Base-by-base conservation (phyloP, 2,329 filamentous ascomycete genomes). In the Beauveria pseudobassiana region DNA sequence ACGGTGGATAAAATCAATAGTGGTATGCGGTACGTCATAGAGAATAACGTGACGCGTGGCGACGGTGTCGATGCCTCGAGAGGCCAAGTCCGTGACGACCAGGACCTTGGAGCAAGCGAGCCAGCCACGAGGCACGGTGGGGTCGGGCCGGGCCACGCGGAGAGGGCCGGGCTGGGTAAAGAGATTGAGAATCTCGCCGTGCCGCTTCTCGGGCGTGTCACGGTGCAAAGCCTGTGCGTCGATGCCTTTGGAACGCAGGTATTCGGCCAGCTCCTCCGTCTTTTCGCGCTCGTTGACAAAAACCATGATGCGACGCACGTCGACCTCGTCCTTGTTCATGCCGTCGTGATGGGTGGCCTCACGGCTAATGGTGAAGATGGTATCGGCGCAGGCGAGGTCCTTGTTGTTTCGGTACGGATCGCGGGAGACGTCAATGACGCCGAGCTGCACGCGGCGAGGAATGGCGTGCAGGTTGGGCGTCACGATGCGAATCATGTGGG, bases 281-380 rank as follows among this genome's bases (percentile, higher is more conserved):
- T 90, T 91, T 71, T 96, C 92, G 42, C 95, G 89, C 79, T 98
- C 92, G 74, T 98, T 98, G 72, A 98, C 93, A 69, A 98, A 98
- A 3, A 98, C 92, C 62, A 98, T 85, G 69, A 99, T 89, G 64
- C 91, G 89, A 73, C 95, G 95, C 26, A 90, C 82, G 63, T 89
- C 86, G 5, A 87, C 76, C 54, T 81, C 78, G 46, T 78, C 82
- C 59, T 83, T 81, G 30, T 78, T 75, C 28, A 76, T 71, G 5
- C 83, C 82, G 61, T 88, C 84, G 64, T 87, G 80, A 28, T 78
- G 78, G 8, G 80, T 77, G 1, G 83, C 82, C 49, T 93, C 88
- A 72, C 91, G 92, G 63, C 92, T 92, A 63, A 99, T 93, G 40
- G 90, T 88, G 86, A 93, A 97, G 70, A 99, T 93, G 14, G 89